Percentiles rank a stretch among this genome's conserved stretches.
Conservation (phyloP, 192 early-diverging fungal genomes). For the Phycomyces nitens region DNA sequence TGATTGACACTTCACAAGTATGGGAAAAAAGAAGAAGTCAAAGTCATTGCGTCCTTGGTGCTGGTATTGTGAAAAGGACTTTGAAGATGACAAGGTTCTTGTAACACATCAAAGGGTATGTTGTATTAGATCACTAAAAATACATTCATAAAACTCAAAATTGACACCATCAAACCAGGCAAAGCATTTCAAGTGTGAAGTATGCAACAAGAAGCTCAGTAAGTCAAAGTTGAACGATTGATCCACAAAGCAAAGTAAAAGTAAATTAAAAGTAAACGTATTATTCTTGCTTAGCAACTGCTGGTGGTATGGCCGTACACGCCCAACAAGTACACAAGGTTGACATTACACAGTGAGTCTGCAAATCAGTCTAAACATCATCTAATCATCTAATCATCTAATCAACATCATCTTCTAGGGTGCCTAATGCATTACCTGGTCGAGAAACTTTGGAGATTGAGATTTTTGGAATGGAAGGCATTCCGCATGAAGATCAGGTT, state of each 20-base stretch:
- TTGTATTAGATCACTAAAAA: too few species aligned
- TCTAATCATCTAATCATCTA: neutral
- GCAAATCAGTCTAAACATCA: too few species aligned
- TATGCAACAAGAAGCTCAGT: slow-evolving; percentile 66
- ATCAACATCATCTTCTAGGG: slow-evolving; percentile 43
- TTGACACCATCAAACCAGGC: too few species aligned
- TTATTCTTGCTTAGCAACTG: too few species aligned
- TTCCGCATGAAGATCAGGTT: slow-evolving; percentile 75
- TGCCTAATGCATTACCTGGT: slow-evolving; percentile 82
- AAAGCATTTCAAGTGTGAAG: slow-evolving; percentile 90
- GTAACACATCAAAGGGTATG: slow-evolving; percentile 81
- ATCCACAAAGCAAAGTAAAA: too few species aligned
- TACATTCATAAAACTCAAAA: too few species aligned
- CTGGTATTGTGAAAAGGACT: slow-evolving; percentile 95
- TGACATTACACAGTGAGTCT: slow-evolving; percentile 61
- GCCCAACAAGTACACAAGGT: slow-evolving; percentile 93
- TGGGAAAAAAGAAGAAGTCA: slow-evolving; percentile 70
- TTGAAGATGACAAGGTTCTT: slow-evolving; percentile 92
- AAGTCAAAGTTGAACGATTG: slow-evolving; percentile 1
- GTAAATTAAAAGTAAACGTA: too few species aligned
- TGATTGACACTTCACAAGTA: slow-evolving; percentile 14
- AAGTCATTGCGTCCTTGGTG: slow-evolving; percentile 70
- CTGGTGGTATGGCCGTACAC: slow-evolving; percentile 87
- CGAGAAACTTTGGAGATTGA: slow-evolving; percentile 85
- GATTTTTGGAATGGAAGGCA: slow-evolving; percentile 93